These are phyloP conservation scores for Leptographium wingfieldii DNA, from an alignment of 2,329 filamentous ascomycete species.

Conservation along the genomic window DNA sequence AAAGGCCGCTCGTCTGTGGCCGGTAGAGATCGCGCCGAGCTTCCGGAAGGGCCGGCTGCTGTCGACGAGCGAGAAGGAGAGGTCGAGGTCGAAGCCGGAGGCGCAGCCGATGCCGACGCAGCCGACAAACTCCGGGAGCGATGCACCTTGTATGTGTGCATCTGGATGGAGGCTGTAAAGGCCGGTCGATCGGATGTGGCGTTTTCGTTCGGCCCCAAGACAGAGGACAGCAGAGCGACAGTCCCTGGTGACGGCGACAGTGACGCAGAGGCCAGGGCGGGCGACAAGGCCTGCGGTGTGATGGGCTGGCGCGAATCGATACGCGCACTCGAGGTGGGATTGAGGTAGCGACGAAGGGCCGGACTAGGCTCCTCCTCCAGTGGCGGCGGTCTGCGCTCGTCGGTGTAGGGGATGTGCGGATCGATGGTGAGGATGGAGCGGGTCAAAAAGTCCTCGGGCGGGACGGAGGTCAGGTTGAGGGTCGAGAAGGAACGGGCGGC, in stretches of 20 bases:
- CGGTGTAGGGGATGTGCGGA: conserved; percentile 52
- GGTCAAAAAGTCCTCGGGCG: conserved; percentile 54
- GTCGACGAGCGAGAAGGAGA: background rate
- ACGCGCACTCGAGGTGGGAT: conserved; percentile 43
- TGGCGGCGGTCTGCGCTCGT: conserved; percentile 51
- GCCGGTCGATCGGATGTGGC: conserved; percentile 15
- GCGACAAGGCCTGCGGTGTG: conserved; percentile 1
- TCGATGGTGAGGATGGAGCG: conserved; percentile 56
- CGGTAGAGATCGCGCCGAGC: background rate
- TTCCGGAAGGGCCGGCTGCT: background rate
- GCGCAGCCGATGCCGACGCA: background rate
- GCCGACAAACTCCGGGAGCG: conserved; percentile 7
- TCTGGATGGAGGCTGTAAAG: conserved; percentile 56
- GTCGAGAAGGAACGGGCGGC: conserved; percentile 51
- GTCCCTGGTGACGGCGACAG: background rate
- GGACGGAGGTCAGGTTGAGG: conserved; percentile 50
- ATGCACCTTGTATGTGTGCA: conserved; percentile 55
- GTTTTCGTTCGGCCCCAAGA: background rate
- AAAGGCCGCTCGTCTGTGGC: conserved; percentile 11
- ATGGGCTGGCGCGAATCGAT: conserved; percentile 24
- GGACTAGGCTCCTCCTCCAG: conserved; percentile 53
- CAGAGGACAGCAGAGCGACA: conserved; percentile 2
- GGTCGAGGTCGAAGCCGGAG: background rate
- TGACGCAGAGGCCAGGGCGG: background rate
- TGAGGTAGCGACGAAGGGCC: conserved; percentile 54